Percentiles rank a stretch among this genome's conserved stretches.
Evolutionary conservation across 208 protist species (phyloP).

Genomic region (Tritrichomonas foetus): DNA sequence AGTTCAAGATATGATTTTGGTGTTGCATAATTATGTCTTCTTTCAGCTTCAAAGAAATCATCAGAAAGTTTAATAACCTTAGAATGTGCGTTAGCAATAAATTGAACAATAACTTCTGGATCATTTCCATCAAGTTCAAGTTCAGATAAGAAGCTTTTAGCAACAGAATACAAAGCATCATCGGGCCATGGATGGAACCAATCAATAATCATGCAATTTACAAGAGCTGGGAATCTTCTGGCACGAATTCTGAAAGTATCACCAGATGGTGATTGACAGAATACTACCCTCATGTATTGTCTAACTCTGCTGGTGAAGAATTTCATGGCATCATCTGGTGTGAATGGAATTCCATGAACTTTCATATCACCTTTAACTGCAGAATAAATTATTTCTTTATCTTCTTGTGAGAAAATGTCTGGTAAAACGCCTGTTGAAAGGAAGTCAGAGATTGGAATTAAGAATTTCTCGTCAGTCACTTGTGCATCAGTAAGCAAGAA

Average conservation of each 20-base stretch:
- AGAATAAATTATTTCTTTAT: conserved; percentile 65
- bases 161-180: conserved; percentile 89
- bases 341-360: conserved; percentile 60
- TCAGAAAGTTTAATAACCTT: conserved; percentile 80
- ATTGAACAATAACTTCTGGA: conserved; percentile 41
- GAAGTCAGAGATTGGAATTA: conserved; percentile 78
- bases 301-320: conserved; percentile 87
- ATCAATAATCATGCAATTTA: conserved; percentile 82
- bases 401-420: conserved; percentile 62
- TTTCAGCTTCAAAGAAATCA: conserved; percentile 81
- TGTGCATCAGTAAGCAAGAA: conserved; percentile 94
- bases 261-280: conserved; percentile 93
- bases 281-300: conserved; percentile 85
- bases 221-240: conserved; percentile 93
- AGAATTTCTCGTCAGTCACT: conserved; percentile 85
- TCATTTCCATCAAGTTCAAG: conserved; percentile 52
- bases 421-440: conserved; percentile 63
- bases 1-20: conserved; percentile 96
- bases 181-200: conserved; percentile 96
- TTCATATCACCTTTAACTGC: conserved; percentile 63
- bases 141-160: conserved; percentile 64
- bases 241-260: conserved; percentile 88
- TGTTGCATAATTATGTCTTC: conserved; percentile 93
- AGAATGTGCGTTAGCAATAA: conserved; percentile 57
- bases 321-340: conserved; percentile 66